phyloP scores from a whole-genome alignment of 2,329 filamentous ascomycete species.

The Sporothrix globosa region DNA sequence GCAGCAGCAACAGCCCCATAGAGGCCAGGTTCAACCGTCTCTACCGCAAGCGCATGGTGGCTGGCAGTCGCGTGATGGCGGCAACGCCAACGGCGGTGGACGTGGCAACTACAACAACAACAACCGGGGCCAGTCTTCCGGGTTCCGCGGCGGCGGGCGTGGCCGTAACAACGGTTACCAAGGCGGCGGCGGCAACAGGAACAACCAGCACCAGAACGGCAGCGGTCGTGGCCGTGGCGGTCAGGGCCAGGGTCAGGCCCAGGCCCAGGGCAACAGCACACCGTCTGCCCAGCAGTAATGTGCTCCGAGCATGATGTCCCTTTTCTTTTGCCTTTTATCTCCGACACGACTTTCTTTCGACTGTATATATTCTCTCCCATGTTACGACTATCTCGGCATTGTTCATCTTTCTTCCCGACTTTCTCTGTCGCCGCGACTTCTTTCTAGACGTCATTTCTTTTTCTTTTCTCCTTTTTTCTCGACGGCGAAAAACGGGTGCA shows the following conservation, averaged over 20 bases:
- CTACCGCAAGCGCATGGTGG: constrained; percentile 35
- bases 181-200: constrained; percentile 3
- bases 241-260: background rate
- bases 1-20: constrained; percentile 25
- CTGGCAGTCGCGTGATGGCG: constrained; percentile 33
- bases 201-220: constrained; percentile 8
- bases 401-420: background rate
- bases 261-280: background rate
- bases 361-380: constrained; percentile 18
- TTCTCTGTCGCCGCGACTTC: constrained; percentile 6
- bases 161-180: constrained; percentile 17
- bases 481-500: background rate
- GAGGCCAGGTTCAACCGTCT: constrained; percentile 33
- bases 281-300: background rate
- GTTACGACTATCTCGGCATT: background rate
- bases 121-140: constrained; percentile 14
- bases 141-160: constrained; percentile 19
- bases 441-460: background rate
- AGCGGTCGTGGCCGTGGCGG: background rate
- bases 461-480: background rate
- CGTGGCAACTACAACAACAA: constrained; percentile 23
- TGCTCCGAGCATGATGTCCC: background rate
- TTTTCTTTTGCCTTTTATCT: background rate
- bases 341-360: background rate
- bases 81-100: constrained; percentile 3